Percentiles rank a stretch among this genome's conserved stretches.
Conservation (phyloP, 2,329 filamentous ascomycete genomes). For the Emmonsiellopsis sp. region DNA sequence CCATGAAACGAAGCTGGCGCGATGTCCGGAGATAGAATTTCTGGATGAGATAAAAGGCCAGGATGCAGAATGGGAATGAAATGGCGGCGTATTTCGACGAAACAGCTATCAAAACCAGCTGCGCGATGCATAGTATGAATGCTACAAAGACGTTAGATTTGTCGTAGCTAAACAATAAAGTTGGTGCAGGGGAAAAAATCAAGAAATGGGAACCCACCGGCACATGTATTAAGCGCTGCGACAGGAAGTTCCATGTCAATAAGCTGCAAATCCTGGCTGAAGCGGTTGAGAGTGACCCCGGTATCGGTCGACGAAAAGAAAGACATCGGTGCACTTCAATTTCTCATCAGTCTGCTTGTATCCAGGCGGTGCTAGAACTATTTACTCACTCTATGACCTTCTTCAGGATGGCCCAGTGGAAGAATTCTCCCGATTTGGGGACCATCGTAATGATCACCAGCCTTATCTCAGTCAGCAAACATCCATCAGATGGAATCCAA, state of each 20-base stretch:
- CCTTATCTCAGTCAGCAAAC: slow-evolving; percentile 16
- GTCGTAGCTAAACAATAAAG: slow-evolving; percentile 20
- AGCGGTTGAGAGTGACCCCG: slow-evolving; percentile 35
- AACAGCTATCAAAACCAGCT: slow-evolving; percentile 32
- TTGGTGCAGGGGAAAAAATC: background rate
- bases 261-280: slow-evolving; percentile 37
- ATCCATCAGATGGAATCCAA: slow-evolving; percentile 2
- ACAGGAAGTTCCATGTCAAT: slow-evolving; percentile 37
- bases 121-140: slow-evolving; percentile 30
- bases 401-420: slow-evolving; percentile 41
- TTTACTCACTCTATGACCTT: slow-evolving; percentile 38
- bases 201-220: slow-evolving; percentile 16
- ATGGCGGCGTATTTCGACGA: slow-evolving; percentile 41
- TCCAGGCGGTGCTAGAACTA: slow-evolving; percentile 11
- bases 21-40: slow-evolving; percentile 36
- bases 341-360: slow-evolving; percentile 11
- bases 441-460: slow-evolving; percentile 47
- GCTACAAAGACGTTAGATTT: slow-evolving; percentile 16
- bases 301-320: slow-evolving; percentile 35
- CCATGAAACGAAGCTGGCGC: slow-evolving; percentile 34
- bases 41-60: slow-evolving; percentile 43
- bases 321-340: slow-evolving; percentile 28
- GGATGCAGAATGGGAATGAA: slow-evolving; percentile 42
- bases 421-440: slow-evolving; percentile 41
- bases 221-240: slow-evolving; percentile 32